phyloP scores from a whole-genome alignment of 495 filamentous ascomycete species.

The Penicillium cataractarum region DNA sequence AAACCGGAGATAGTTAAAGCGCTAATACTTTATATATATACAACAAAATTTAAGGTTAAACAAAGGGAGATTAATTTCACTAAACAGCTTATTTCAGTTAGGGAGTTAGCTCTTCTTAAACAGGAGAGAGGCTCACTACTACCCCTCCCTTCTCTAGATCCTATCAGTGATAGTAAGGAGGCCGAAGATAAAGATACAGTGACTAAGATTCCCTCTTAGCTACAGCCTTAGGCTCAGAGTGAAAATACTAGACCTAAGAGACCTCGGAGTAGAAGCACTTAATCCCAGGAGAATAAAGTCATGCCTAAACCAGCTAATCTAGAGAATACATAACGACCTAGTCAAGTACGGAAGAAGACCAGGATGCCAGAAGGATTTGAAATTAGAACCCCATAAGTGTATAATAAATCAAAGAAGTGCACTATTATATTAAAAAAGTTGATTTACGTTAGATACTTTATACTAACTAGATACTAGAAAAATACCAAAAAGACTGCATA shows the following conservation, averaged over 20 bases:
- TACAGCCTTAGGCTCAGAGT: slow-evolving; percentile 3
- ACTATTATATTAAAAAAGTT: too few relatives aligned
- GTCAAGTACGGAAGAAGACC: too few relatives aligned
- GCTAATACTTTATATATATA: slow-evolving; percentile 3
- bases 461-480: too few relatives aligned
- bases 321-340: slow-evolving; percentile 1
- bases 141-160: background rate
- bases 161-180: slow-evolving; percentile 15
- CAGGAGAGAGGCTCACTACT: too few relatives aligned
- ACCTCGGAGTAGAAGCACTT: slow-evolving; percentile 1
- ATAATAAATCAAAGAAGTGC: too few relatives aligned
- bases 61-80: slow-evolving; percentile 6
- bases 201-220: slow-evolving; percentile 3
- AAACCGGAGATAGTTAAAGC: slow-evolving; percentile 7
- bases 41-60: slow-evolving; percentile 3
- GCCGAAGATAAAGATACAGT: slow-evolving; percentile 3
- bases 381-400: too few relatives aligned
- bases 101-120: slow-evolving; percentile 4
- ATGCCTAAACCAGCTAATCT: background rate
- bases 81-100: slow-evolving; percentile 6
- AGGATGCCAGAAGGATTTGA: too few relatives aligned
- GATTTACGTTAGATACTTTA: too few relatives aligned
- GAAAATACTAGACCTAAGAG: background rate
- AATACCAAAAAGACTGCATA: too few relatives aligned
- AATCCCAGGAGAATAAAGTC: background rate